Conservation (phyloP, 176 grass and related monocot species). For the Paspalum notatum region DNA sequence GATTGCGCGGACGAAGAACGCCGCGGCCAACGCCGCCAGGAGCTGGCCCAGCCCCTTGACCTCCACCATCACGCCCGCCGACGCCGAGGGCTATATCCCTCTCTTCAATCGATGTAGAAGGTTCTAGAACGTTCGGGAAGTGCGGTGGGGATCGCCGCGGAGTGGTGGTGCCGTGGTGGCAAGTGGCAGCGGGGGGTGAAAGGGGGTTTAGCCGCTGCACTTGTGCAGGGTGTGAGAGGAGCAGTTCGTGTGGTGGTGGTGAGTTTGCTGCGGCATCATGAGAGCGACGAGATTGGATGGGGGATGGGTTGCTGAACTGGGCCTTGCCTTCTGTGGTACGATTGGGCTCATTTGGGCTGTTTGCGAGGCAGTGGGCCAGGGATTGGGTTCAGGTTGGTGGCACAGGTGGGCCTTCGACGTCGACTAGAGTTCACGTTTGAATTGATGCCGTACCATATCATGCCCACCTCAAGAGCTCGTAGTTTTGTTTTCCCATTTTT, state of each 20-base stretch:
- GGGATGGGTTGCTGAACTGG: conserved; percentile 14
- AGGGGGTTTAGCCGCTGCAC: conserved; percentile 21
- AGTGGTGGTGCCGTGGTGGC: too few species aligned
- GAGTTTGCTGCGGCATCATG: conserved; percentile 29
- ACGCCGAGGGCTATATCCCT: neutral
- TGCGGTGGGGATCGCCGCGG: neutral
- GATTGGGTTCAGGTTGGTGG: neutral
- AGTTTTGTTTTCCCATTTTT: too few species aligned
- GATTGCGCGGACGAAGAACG: conserved; percentile 70
- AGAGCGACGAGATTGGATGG: neutral
- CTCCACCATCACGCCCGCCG: conserved; percentile 55
- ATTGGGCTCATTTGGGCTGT: neutral
- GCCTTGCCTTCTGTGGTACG: neutral
- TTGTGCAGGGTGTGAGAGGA: neutral
- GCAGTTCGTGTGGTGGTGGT: conserved; percentile 46
- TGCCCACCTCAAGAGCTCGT: too few species aligned
- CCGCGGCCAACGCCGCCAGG: conserved; percentile 77
- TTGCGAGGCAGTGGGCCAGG: neutral
- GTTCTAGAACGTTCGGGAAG: neutral
- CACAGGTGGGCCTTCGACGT: conserved; percentile 4
- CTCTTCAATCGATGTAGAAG: neutral
- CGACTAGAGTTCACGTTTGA: neutral
- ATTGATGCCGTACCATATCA: too few species aligned
- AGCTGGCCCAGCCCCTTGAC: conserved; percentile 65
- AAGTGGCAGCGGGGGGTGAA: neutral